Evolutionary conservation across 352 stramenopile genomes (phyloP).

Genomic region (Pythium dissotocum): DNA sequence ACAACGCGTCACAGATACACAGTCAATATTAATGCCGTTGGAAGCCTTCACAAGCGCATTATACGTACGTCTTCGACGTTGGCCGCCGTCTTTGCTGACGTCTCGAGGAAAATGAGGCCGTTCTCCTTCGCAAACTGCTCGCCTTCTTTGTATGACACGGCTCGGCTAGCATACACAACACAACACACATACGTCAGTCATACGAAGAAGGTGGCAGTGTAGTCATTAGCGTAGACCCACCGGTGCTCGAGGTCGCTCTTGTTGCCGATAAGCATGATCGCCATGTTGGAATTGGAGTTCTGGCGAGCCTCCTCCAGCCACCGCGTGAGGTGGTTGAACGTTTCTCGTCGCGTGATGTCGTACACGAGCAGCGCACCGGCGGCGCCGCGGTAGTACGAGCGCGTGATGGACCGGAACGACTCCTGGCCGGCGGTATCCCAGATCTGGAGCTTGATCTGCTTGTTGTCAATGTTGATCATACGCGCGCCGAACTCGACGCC

Average conservation of each 20-base stretch:
- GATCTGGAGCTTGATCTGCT: constrained; percentile 98
- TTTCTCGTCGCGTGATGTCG: constrained; percentile 98
- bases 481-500: constrained; percentile 99
- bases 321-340: constrained; percentile 98
- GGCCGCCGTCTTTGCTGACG: constrained; percentile 97
- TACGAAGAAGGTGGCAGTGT: too few species aligned
- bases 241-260: constrained; percentile 97
- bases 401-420: constrained; percentile 99
- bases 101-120: constrained; percentile 99
- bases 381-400: constrained; percentile 98
- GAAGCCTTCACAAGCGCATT: constrained; percentile 28
- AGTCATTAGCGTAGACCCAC: constrained; percentile 12
- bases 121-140: constrained; percentile 99
- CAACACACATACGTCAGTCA: not conserved
- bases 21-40: not conserved
- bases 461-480: constrained; percentile 99
- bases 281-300: constrained; percentile 99
- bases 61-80: constrained; percentile 97
- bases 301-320: constrained; percentile 99
- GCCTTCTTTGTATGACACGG: constrained; percentile 97
- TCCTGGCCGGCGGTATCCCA: constrained; percentile 99
- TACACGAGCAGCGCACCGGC: constrained; percentile 98
- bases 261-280: constrained; percentile 99
- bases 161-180: constrained; percentile 46
- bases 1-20: not conserved